Percentiles rank a stretch among this genome's conserved stretches.
Conservation (phyloP, 2,329 filamentous ascomycete species). For the Neocucurbitaria cava region DNA sequence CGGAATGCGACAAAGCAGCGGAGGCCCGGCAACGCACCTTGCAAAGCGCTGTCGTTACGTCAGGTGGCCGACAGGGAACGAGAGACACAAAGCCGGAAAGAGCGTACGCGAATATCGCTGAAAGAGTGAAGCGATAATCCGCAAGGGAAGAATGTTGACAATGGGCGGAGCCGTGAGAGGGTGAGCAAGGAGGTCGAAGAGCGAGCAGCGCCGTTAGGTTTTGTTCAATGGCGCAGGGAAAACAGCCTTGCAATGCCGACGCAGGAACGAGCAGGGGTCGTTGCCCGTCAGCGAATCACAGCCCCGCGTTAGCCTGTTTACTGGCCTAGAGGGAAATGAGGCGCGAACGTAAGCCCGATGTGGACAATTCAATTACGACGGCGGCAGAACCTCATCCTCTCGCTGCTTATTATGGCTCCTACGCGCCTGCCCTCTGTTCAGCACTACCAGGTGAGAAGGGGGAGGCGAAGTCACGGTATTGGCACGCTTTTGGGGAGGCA, state of each 20-base stretch:
- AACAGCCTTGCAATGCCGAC: constrained; percentile 22
- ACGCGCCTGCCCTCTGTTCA: constrained; percentile 4
- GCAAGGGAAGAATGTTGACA: constrained; percentile 37
- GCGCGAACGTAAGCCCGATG: constrained; percentile 20
- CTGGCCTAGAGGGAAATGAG: constrained; percentile 1
- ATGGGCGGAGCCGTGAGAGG: constrained; percentile 41
- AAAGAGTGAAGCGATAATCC: constrained; percentile 69
- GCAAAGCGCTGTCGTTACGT: constrained; percentile 18
- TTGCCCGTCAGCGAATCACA: constrained; percentile 10
- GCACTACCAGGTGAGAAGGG: constrained; percentile 1
- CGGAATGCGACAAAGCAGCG: constrained; percentile 19
- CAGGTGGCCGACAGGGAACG: constrained; percentile 24
- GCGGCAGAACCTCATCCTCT: constrained; percentile 15
- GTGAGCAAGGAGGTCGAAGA: constrained; percentile 30
- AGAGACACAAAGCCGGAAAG: constrained; percentile 40
- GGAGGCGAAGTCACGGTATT: neutral
- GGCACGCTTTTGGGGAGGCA: neutral
- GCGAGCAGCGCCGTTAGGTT: constrained; percentile 20
- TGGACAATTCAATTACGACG: constrained; percentile 17
- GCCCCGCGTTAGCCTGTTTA: neutral
- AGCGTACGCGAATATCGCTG: constrained; percentile 61
- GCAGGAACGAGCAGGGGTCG: constrained; percentile 15
- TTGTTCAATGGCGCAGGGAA: constrained; percentile 26
- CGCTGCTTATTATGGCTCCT: constrained; percentile 13
- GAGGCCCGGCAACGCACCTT: constrained; percentile 37